Evolutionary conservation across 140 eudicot species (phyloP).

Genomic region (Ambrosia hybrid): DNA sequence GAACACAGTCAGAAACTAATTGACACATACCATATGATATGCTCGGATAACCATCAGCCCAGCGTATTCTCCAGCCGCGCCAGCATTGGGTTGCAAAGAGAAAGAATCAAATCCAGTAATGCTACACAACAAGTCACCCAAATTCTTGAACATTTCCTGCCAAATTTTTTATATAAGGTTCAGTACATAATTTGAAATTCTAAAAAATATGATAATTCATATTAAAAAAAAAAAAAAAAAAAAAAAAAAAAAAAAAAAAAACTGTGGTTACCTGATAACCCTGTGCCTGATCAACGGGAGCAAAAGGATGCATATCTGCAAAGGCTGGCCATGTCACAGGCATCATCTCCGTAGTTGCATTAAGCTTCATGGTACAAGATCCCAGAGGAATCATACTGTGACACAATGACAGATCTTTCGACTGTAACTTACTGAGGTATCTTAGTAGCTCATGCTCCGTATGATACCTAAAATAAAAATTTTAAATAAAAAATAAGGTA

Average conservation of each 20-base stretch:
- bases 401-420: constrained; percentile 86
- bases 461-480: constrained; percentile 47
- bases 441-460: constrained; percentile 95
- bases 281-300: constrained; percentile 74
- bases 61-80: constrained; percentile 96
- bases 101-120: constrained; percentile 90
- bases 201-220: not conserved
- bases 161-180: not conserved
- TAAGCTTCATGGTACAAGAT: constrained; percentile 95
- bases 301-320: constrained; percentile 83
- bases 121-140: constrained; percentile 82
- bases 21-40: constrained; percentile 63
- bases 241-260: too few relatives aligned
- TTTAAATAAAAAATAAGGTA: not conserved
- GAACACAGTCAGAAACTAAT: not conserved
- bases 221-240: too few relatives aligned
- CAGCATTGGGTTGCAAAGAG: constrained; percentile 98
- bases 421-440: constrained; percentile 68
- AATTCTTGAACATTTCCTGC: constrained; percentile 86
- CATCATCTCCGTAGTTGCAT: constrained; percentile 96
- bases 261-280: constrained; percentile 55
- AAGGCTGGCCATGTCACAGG: constrained; percentile 93
- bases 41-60: constrained; percentile 98
- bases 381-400: constrained; percentile 98
- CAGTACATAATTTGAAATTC: not conserved